Evolutionary conservation across 176 grass and related monocot genomes (phyloP).

Genomic region (Avena eriantha): DNA sequence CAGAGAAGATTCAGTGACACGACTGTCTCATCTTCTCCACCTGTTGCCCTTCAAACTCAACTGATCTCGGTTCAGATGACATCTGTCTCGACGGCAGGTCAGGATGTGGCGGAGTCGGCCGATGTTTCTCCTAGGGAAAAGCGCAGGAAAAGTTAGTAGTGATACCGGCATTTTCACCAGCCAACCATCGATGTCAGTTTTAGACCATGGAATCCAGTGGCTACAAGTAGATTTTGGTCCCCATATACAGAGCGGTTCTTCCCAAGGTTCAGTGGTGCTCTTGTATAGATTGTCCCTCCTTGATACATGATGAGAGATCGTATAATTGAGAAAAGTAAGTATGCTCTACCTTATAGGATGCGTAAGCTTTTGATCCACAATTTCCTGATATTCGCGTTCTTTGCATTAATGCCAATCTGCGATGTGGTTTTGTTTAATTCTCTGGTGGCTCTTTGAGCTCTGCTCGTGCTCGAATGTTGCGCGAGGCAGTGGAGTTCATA

Average conservation of each 20-base stretch:
- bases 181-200: neutral
- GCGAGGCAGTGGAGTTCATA: too few relatives aligned
- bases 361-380: neutral
- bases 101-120: slow-evolving; percentile 36
- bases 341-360: neutral
- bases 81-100: slow-evolving; percentile 21
- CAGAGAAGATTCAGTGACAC: slow-evolving; percentile 31
- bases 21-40: slow-evolving; percentile 19
- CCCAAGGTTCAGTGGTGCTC: slow-evolving; percentile 7
- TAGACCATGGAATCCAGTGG: slow-evolving; percentile 17
- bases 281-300: slow-evolving; percentile 43
- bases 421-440: neutral
- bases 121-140: slow-evolving; percentile 52
- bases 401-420: slow-evolving; percentile 10
- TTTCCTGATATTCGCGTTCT: slow-evolving; percentile 25
- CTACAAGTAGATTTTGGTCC: neutral
- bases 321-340: slow-evolving; percentile 2
- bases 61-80: slow-evolving; percentile 38
- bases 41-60: slow-evolving; percentile 16
- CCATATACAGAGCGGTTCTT: neutral
- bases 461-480: too few relatives aligned
- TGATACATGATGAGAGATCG: slow-evolving; percentile 24
- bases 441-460: too few relatives aligned
- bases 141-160: slow-evolving; percentile 55
- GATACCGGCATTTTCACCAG: neutral